phyloP scores from a whole-genome alignment of 169 alveolate species.

The Plasmodium berghei region DNA sequence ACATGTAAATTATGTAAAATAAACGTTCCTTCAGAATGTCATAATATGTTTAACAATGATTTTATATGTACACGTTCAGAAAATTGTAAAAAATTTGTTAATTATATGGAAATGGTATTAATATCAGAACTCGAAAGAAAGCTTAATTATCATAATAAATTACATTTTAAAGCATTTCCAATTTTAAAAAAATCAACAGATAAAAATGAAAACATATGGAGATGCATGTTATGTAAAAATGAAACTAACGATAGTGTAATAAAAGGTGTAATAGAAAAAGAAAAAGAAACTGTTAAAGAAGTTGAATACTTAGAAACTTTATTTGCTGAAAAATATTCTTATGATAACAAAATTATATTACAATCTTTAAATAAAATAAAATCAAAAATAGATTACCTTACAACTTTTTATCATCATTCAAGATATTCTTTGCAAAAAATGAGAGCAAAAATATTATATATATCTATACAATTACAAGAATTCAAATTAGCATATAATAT shows the following conservation, averaged over 20 bases:
- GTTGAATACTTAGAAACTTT: constrained; percentile 28
- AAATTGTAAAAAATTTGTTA: constrained; percentile 57
- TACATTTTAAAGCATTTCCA: constrained; percentile 42
- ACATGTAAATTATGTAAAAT: constrained; percentile 71
- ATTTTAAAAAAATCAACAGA: constrained; percentile 50
- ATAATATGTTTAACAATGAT: constrained; percentile 49
- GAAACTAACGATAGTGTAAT: constrained; percentile 56
- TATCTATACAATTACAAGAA: constrained; percentile 69
- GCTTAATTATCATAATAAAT: constrained; percentile 41
- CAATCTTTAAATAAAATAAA: constrained; percentile 64
- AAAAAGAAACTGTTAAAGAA: constrained; percentile 62
- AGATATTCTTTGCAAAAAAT: constrained; percentile 64
- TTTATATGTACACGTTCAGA: constrained; percentile 61
- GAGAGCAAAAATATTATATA: constrained; percentile 68
- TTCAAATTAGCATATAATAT: constrained; percentile 69
- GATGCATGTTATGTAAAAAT: constrained; percentile 48
- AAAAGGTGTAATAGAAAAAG: constrained; percentile 46
- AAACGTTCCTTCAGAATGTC: constrained; percentile 49
- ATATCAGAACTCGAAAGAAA: constrained; percentile 60
- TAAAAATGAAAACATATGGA: constrained; percentile 29
- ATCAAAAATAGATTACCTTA: constrained; percentile 56
- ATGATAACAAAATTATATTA: constrained; percentile 58
- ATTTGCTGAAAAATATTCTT: constrained; percentile 59
- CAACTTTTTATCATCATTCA: constrained; percentile 62
- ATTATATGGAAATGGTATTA: constrained; percentile 47